Conservation (phyloP, 345 rosid genomes). For the Lepidium sativum region DNA sequence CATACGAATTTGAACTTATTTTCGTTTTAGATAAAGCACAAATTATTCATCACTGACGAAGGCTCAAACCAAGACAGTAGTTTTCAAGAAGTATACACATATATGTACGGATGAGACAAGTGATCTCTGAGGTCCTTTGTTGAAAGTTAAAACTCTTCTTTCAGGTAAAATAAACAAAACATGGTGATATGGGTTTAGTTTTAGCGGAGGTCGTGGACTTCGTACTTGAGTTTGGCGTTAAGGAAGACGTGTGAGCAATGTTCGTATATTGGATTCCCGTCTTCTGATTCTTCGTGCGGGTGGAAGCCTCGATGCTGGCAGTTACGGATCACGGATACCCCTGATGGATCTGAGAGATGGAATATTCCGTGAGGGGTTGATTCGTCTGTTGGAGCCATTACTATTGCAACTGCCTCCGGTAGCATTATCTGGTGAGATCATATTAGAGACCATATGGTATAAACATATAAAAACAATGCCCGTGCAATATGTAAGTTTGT, state of each 20-base stretch:
- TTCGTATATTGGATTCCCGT: constrained; percentile 79
- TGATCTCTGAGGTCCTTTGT: neutral
- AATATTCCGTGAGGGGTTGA: constrained; percentile 92
- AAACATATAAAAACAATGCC: neutral
- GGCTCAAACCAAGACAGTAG: neutral
- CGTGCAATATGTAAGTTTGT: too few species aligned
- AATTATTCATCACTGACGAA: neutral
- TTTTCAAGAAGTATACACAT: neutral
- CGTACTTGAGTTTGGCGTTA: constrained; percentile 55
- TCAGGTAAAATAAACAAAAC: neutral
- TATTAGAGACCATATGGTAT: neutral
- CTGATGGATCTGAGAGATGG: constrained; percentile 87
- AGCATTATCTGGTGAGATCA: constrained; percentile 56
- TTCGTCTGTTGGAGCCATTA: constrained; percentile 92
- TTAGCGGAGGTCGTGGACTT: constrained; percentile 89
- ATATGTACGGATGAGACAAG: neutral
- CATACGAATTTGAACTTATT: neutral
- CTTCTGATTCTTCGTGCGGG: constrained; percentile 86
- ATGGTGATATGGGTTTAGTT: neutral
- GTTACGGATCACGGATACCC: constrained; percentile 76
- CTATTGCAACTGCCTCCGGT: constrained; percentile 89
- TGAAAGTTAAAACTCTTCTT: neutral
- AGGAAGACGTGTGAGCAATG: constrained; percentile 90
- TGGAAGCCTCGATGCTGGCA: constrained; percentile 97
- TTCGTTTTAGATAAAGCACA: neutral